Percentiles rank a stretch among this genome's conserved stretches.
These are phyloP conservation scores for Phaeosphaeriaceae sp. DNA, from an alignment of 2,329 filamentous ascomycete genomes.

Conservation along the genomic window DNA sequence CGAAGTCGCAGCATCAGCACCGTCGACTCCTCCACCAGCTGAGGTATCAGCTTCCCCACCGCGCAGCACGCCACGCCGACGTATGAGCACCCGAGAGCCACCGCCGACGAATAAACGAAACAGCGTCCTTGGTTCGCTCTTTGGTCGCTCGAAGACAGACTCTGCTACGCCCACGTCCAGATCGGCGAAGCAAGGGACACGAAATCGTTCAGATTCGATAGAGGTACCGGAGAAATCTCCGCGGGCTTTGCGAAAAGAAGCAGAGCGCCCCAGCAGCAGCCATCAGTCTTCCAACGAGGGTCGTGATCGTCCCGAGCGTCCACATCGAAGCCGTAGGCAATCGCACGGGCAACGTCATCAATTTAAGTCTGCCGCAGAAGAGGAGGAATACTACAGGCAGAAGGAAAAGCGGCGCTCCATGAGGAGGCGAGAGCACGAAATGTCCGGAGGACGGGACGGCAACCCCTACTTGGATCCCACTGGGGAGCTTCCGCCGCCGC, in stretches of 20 bases:
- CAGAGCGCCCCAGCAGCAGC: conserved; percentile 34
- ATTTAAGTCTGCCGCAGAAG: conserved; percentile 40
- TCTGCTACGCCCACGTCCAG: conserved; percentile 31
- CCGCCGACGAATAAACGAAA: conserved; percentile 33
- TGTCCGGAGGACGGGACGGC: conserved; percentile 38
- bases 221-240: conserved; percentile 22
- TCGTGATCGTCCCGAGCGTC: conserved; percentile 38
- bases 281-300: conserved; percentile 43
- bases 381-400: conserved; percentile 39
- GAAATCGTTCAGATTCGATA: conserved; percentile 34
- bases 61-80: conserved; percentile 30
- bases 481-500: conserved; percentile 28
- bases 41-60: conserved; percentile 30
- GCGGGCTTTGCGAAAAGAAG: conserved; percentile 27
- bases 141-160: conserved; percentile 44
- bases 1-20: conserved; percentile 6
- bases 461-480: conserved; percentile 17
- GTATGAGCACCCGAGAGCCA: conserved; percentile 38
- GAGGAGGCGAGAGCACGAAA: conserved; percentile 34
- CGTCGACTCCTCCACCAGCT: conserved; percentile 17
- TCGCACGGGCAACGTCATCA: conserved; percentile 33
- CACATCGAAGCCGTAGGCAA: conserved; percentile 39
- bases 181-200: conserved; percentile 30
- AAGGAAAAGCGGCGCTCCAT: conserved; percentile 41
- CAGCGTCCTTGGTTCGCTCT: conserved; percentile 42